A percentile compares a stretch with the other conserved stretches of the same genome.
Conservation (phyloP, 1,284 basidiomycete species). For the Tilletia caries region DNA sequence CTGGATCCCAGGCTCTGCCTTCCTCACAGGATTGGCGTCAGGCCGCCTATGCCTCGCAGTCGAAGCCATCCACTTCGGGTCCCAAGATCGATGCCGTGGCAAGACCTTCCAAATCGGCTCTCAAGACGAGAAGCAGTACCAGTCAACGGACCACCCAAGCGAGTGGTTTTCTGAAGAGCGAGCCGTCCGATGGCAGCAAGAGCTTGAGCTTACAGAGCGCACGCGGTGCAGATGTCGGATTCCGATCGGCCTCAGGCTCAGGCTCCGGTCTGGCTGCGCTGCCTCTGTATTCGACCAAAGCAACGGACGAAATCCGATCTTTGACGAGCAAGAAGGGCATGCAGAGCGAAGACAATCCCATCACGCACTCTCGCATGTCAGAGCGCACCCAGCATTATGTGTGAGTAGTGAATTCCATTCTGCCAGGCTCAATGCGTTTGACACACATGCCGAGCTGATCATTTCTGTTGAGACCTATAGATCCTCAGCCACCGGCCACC, state of each 20-base stretch:
- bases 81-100: background rate
- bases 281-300: background rate
- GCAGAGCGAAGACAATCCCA: background rate
- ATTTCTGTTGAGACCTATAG: background rate
- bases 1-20: too few relatives aligned
- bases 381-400: conserved; percentile 9
- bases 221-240: too few relatives aligned
- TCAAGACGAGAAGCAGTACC: background rate
- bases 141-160: background rate
- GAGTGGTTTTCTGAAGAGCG: background rate
- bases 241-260: too few relatives aligned
- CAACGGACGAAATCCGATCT: background rate
- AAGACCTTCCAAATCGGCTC: background rate
- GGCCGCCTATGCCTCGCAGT: background rate
- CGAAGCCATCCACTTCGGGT: background rate
- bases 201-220: too few relatives aligned
- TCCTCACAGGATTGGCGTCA: background rate
- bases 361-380: conserved; percentile 6
- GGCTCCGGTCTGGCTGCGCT: background rate
- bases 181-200: too few relatives aligned
- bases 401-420: background rate
- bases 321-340: conserved; percentile 11
- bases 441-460: too few relatives aligned
- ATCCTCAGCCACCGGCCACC: conserved; percentile 1
- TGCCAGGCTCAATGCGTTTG: too few relatives aligned